Conservation (phyloP, 108 stramenopile species). For the Skeletonema tropicum region DNA sequence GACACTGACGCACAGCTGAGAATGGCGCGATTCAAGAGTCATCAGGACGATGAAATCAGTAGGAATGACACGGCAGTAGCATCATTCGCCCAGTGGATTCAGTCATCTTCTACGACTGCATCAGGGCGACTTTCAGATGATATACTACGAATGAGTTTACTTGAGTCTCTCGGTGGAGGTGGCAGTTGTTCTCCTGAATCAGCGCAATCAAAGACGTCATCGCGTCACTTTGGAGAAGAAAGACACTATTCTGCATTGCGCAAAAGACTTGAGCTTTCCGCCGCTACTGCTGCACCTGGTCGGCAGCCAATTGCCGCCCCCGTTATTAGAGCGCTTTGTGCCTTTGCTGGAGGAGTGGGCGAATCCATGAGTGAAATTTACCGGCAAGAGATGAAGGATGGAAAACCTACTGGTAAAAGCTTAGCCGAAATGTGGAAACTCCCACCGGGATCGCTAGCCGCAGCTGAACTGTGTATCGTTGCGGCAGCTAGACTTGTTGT, state of each 20-base stretch:
- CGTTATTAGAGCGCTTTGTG: conserved; percentile 31
- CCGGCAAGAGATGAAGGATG: conserved; percentile 12
- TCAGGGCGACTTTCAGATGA: conserved; percentile 31
- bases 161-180: conserved; percentile 39
- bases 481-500: conserved; percentile 34
- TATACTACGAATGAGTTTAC: conserved; percentile 38
- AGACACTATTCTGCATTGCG: conserved; percentile 27
- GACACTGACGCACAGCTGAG: not conserved
- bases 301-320: conserved; percentile 37
- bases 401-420: conserved; percentile 11
- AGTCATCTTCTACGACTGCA: conserved; percentile 17
- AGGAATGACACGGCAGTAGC: conserved; percentile 31
- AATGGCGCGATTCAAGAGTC: conserved; percentile 10
- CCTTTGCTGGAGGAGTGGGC: conserved; percentile 41
- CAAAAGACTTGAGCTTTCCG: conserved; percentile 30
- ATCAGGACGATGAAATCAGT: conserved; percentile 35
- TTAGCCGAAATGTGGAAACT: conserved; percentile 24
- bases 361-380: conserved; percentile 21
- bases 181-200: conserved; percentile 1
- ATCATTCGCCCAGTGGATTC: conserved; percentile 39
- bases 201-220: not conserved
- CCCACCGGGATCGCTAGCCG: conserved; percentile 32
- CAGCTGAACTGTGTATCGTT: conserved; percentile 27
- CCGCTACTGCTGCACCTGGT: conserved; percentile 31
- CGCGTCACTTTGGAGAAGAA: conserved; percentile 4